These are phyloP conservation scores for Fusarium equiseti DNA, from an alignment of 2,329 filamentous ascomycete species.

Conservation along the genomic window DNA sequence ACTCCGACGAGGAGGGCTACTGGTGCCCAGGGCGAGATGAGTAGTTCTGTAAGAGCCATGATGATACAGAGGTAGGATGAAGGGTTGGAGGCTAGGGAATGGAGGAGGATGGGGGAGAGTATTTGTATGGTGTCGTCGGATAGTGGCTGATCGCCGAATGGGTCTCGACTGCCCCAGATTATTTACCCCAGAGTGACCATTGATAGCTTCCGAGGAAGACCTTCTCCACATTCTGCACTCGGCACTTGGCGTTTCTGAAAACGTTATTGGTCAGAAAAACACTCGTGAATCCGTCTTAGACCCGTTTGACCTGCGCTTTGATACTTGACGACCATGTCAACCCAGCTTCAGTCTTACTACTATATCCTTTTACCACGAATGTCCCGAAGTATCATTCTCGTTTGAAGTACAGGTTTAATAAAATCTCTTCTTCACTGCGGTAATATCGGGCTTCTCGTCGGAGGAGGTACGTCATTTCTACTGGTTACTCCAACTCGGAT, in stretches of 20 bases:
- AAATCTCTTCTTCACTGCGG: neutral
- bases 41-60: constrained; percentile 37
- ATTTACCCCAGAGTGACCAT: constrained; percentile 18
- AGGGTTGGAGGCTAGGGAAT: too few species aligned
- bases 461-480: neutral
- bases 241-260: neutral
- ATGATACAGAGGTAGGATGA: too few species aligned
- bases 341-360: neutral
- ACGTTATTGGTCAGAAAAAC: rapidly evolving
- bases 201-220: constrained; percentile 20
- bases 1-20: constrained; percentile 22
- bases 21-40: constrained; percentile 40
- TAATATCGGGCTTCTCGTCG: neutral
- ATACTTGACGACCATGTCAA: rapidly evolving
- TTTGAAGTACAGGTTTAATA: too few species aligned
- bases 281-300: neutral
- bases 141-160: neutral
- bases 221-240: neutral
- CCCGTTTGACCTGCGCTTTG: rapidly evolving
- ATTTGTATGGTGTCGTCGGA: constrained; percentile 1
- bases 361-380: too few species aligned
- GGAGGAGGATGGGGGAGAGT: neutral
- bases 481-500: neutral
- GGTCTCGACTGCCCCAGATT: constrained; percentile 14
- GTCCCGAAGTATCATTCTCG: too few species aligned